Conservation (phyloP, 805 yeast genomes). For the Metschnikowia sp. region DNA sequence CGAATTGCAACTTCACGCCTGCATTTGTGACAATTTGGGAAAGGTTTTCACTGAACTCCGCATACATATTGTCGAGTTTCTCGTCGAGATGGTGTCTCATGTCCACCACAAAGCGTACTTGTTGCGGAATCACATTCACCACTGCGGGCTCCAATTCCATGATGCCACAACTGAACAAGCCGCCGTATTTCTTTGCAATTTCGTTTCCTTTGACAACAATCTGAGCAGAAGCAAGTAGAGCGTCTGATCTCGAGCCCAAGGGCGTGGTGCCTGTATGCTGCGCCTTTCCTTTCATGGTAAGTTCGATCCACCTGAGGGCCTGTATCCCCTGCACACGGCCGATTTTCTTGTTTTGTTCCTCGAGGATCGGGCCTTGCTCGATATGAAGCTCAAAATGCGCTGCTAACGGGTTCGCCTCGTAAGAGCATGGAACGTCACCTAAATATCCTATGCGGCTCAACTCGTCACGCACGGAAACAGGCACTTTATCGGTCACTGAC, state of each 20-base stretch:
- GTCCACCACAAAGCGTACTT: constrained; percentile 58
- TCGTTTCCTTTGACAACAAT: constrained; percentile 56
- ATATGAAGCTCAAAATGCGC: constrained; percentile 75
- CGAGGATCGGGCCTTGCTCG: constrained; percentile 74
- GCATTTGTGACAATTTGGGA: constrained; percentile 29
- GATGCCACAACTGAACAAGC: constrained; percentile 59
- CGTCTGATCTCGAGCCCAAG: constrained; percentile 55
- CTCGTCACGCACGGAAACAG: constrained; percentile 50
- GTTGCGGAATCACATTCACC: constrained; percentile 65
- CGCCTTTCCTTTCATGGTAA: constrained; percentile 58
- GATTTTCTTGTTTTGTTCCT: constrained; percentile 49
- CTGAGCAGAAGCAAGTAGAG: constrained; percentile 54
- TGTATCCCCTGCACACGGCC: constrained; percentile 70
- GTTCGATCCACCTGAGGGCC: constrained; percentile 60
- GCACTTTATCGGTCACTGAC: constrained; percentile 50
- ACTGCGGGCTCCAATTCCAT: constrained; percentile 56
- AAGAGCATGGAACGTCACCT: constrained; percentile 49
- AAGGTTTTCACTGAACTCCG: constrained; percentile 38
- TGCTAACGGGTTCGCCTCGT: constrained; percentile 51
- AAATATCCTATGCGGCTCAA: constrained; percentile 59
- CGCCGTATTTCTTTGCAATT: constrained; percentile 49
- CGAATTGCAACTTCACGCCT: constrained; percentile 34
- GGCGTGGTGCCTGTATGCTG: constrained; percentile 79
- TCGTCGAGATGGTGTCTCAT: constrained; percentile 53
- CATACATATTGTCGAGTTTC: constrained; percentile 31